These are phyloP conservation scores for Gossypium herbaceum DNA, from an alignment of 345 rosid genomes.

Conservation along the genomic window DNA sequence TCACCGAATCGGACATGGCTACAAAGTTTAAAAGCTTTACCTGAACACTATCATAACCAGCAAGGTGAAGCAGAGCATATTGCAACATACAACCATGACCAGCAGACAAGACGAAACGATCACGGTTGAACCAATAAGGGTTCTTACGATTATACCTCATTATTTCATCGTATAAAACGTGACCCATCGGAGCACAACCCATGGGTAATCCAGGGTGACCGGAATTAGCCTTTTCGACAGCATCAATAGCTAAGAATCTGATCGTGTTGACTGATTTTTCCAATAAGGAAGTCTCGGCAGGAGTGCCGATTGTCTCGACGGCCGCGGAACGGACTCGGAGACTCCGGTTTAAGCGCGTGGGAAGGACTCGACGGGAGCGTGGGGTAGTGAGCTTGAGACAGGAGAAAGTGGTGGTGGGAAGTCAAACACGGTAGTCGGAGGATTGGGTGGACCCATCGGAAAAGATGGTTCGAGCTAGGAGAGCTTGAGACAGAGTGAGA, in stretches of 20 bases:
- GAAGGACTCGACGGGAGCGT: conserved; percentile 1
- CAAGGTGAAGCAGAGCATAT: conserved; percentile 89
- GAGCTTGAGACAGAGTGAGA: conserved; percentile 48
- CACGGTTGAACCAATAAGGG: conserved; percentile 97
- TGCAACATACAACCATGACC: conserved; percentile 98
- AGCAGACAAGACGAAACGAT: conserved; percentile 88
- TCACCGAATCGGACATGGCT: not conserved
- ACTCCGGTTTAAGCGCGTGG: not conserved
- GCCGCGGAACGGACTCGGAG: not conserved
- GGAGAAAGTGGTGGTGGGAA: conserved; percentile 39
- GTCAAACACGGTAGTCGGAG: conserved; percentile 39
- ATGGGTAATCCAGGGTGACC: conserved; percentile 97
- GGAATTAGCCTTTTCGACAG: conserved; percentile 94
- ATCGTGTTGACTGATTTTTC: conserved; percentile 82
- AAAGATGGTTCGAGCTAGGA: conserved; percentile 48
- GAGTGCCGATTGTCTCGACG: conserved; percentile 36
- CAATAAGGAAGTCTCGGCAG: conserved; percentile 48
- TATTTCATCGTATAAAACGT: conserved; percentile 78
- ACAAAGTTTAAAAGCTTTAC: conserved; percentile 19
- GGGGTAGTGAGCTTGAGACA: conserved; percentile 41
- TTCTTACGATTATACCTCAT: conserved; percentile 93
- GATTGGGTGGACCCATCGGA: conserved; percentile 36
- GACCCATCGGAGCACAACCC: conserved; percentile 97
- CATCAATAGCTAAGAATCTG: conserved; percentile 78
- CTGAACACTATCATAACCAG: conserved; percentile 89